phyloP scores from a whole-genome alignment of 2,329 filamentous ascomycete genomes.

The Sordariomycetes sp. region DNA sequence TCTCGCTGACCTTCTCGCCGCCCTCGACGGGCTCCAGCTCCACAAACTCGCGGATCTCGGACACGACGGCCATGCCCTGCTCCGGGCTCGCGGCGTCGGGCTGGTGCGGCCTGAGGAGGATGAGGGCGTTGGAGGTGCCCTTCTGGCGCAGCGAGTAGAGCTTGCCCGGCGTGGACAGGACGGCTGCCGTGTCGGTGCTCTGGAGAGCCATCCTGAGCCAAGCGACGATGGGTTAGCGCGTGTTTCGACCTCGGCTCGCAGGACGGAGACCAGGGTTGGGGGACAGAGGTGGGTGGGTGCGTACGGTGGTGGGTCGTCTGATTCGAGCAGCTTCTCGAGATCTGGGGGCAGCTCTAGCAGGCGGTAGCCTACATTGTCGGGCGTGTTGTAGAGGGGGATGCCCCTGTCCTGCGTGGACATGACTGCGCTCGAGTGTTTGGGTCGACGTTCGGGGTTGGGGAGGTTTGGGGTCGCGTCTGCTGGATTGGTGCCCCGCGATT shows the following conservation, averaged over 20 bases:
- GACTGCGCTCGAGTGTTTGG: too few species aligned
- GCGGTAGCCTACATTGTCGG: conserved; percentile 42
- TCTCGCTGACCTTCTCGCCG: conserved; percentile 12
- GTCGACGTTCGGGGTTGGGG: too few species aligned
- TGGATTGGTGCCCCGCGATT: too few species aligned
- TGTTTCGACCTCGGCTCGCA: not conserved
- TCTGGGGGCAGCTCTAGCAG: conserved; percentile 55
- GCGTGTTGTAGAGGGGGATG: conserved; percentile 40
- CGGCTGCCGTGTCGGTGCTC: conserved; percentile 36
- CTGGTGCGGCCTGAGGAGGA: conserved; percentile 34
- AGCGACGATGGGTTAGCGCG: conserved; percentile 1
- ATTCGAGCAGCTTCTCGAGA: conserved; percentile 44
- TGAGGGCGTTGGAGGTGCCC: conserved; percentile 58
- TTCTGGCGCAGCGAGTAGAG: conserved; percentile 55
- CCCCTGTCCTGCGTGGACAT: conserved; percentile 38
- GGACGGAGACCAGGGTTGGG: not conserved
- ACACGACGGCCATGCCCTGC: conserved; percentile 35
- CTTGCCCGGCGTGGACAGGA: conserved; percentile 41
- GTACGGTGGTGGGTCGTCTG: conserved; percentile 42
- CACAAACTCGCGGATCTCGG: conserved; percentile 52
- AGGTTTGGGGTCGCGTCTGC: too few species aligned
- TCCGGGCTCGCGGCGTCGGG: conserved; percentile 9
- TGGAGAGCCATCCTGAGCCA: conserved; percentile 35
- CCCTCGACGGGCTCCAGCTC: conserved; percentile 42
- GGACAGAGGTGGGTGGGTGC: conserved; percentile 12